These are phyloP conservation scores for Warburgia ugandensis DNA, from an alignment of 164 flowering plant species.

Conservation along the genomic window DNA sequence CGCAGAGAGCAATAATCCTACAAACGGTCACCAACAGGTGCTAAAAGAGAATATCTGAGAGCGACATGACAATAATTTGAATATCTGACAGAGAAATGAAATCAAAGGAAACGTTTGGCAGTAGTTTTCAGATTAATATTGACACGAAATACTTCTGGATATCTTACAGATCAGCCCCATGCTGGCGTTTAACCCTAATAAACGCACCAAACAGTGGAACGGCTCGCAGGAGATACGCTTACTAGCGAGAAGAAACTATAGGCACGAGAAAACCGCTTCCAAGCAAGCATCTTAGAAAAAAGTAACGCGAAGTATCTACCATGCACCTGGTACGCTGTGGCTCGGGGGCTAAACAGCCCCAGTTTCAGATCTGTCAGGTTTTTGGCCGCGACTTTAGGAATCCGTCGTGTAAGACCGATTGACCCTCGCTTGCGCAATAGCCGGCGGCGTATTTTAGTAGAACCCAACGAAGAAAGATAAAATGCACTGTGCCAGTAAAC, in stretches of 20 bases:
- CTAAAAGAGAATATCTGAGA: not conserved
- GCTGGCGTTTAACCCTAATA: not conserved
- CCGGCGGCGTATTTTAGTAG: not conserved
- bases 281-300: not conserved
- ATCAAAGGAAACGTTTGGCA: too few relatives aligned
- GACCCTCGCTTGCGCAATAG: not conserved
- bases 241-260: not conserved
- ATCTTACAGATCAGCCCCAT: too few relatives aligned
- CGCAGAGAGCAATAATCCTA: not conserved
- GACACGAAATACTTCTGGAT: too few relatives aligned
- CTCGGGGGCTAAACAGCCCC: not conserved
- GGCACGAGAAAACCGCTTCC: not conserved
- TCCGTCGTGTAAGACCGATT: not conserved
- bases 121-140: too few relatives aligned
- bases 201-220: not conserved
- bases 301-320: not conserved
- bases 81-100: not conserved
- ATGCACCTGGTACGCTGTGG: slow-evolving; percentile 3
- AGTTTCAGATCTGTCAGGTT: not conserved
- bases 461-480: not conserved
- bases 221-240: not conserved
- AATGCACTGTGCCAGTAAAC: not conserved
- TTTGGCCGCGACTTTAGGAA: not conserved
- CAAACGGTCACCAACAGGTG: not conserved
- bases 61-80: not conserved